Conservation (phyloP, 2,329 filamentous ascomycete species). For the Xylariaceae sp. region DNA sequence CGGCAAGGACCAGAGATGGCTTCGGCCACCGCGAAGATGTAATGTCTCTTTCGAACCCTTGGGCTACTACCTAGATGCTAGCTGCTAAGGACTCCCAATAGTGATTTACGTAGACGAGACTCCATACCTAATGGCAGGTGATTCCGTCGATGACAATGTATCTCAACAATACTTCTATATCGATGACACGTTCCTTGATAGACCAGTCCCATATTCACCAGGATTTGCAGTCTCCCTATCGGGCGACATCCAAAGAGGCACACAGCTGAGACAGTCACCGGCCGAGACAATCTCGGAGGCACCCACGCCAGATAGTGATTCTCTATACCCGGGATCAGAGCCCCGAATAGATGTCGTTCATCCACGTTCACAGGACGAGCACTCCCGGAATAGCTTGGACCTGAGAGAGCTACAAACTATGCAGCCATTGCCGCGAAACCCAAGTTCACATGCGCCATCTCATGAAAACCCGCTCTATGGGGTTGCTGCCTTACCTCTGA, state of each 20-base stretch:
- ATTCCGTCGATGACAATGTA: slow-evolving; percentile 20
- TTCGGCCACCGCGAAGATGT: slow-evolving; percentile 27
- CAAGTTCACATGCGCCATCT: slow-evolving; percentile 9
- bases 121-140: slow-evolving; percentile 22
- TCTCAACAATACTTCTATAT: slow-evolving; percentile 20
- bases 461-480: slow-evolving; percentile 16
- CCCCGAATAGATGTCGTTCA: neutral
- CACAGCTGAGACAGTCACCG: neutral
- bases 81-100: slow-evolving; percentile 17
- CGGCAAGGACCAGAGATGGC: slow-evolving; percentile 29
- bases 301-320: neutral
- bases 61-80: neutral
- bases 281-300: neutral
- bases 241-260: slow-evolving; percentile 5
- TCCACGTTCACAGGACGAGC: slow-evolving; percentile 4
- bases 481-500: slow-evolving; percentile 28
- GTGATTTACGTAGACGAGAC: slow-evolving; percentile 32
- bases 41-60: slow-evolving; percentile 8
- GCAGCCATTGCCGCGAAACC: slow-evolving; percentile 3
- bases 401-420: slow-evolving; percentile 11
- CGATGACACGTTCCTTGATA: slow-evolving; percentile 17
- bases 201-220: slow-evolving; percentile 13
- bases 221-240: slow-evolving; percentile 4
- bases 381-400: slow-evolving; percentile 5
- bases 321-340: slow-evolving; percentile 1